Evolutionary conservation across 1,139 yeast genomes (phyloP).

Genomic region (Kluyveromyces marxianus): DNA sequence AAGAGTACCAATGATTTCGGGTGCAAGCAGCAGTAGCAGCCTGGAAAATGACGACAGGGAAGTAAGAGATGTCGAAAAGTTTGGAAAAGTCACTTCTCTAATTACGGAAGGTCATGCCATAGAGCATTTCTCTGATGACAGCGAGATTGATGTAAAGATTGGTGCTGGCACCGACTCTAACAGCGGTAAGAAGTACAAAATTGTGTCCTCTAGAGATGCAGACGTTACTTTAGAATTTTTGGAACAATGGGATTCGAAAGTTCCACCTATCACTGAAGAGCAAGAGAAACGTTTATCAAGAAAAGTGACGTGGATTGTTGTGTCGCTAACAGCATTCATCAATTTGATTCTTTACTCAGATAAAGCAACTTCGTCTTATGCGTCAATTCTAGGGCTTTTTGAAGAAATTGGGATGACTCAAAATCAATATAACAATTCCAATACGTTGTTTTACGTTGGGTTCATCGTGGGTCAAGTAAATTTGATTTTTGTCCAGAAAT

Average conservation of each 20-base stretch:
- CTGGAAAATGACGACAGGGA: neutral
- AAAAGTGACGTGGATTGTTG: constrained; percentile 32
- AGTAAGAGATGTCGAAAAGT: neutral
- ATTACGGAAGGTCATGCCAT: constrained; percentile 2
- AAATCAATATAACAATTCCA: constrained; percentile 33
- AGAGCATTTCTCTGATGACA: neutral
- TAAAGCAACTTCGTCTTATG: constrained; percentile 38
- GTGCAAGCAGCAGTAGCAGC: neutral
- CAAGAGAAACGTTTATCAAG: constrained; percentile 31
- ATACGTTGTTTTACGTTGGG: constrained; percentile 36
- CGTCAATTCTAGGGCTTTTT: constrained; percentile 36
- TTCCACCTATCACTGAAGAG: constrained; percentile 32
- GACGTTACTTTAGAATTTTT: constrained; percentile 37
- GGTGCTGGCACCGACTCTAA: neutral
- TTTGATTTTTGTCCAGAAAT: constrained; percentile 30
- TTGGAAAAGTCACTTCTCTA: neutral
- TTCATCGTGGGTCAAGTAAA: constrained; percentile 35
- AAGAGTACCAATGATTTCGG: too few relatives aligned
- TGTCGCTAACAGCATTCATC: constrained; percentile 31
- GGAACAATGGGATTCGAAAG: constrained; percentile 28
- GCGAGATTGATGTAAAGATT: neutral
- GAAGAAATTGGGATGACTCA: constrained; percentile 33
- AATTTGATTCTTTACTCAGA: constrained; percentile 38
- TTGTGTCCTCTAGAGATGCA: constrained; percentile 29
- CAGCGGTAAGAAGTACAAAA: neutral